Base-by-base conservation (phyloP, 306 rosid species). In the Datisca glomerata region DNA sequence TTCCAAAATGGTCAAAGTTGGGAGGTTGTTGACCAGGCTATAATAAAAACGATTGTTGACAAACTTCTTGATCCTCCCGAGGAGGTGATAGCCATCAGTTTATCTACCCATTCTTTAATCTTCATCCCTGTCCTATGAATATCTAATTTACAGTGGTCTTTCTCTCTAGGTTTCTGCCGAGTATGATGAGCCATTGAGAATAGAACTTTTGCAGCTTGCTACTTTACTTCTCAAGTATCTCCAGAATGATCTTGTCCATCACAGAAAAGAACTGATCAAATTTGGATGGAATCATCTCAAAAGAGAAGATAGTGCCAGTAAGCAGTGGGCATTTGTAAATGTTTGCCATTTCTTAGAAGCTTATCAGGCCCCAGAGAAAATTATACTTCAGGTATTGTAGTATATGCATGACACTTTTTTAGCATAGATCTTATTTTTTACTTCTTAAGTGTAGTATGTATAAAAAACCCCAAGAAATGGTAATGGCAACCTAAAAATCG, bases 251-350 rank as follows among this genome's bases (percentile, higher is more conserved):
- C 94, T 91, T 6, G 98, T 91, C 38, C 84, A 80, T 75, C 98
- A 91, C 41, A 73, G 98, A 59, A 91, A 91, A 74, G 98, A 91
- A 63, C 66, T 91, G 43, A 91, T 91, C 58, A 91, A 91, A 69
- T 91, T 91, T 78, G 98, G 98, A 43, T 91, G 98, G 98, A 91
- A 91, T 64, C 98, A 91, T 84, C 86, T 91, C 51, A 91, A 91
- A 74, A 80, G 98, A 36, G 98, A 91, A 73, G 98, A 91, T 59
- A 91, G 96, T 64, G 92, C 96, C 47, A 91, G 98, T 74, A 91
- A 84, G 67, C 98, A 91, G 66, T 91, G 98, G 98, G 98, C 98
- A 41, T 91, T 91, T 80, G 98, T 91, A 55, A 91, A 91, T 73
- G 98, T 91, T 64, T 91, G 98, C 79, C 98, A 91, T 63, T 91